A percentile compares a stretch with the other conserved stretches of the same genome.
Evolutionary conservation across 768 basidiomycete genomes (phyloP).

Genomic region (Termitomyces sp.): DNA sequence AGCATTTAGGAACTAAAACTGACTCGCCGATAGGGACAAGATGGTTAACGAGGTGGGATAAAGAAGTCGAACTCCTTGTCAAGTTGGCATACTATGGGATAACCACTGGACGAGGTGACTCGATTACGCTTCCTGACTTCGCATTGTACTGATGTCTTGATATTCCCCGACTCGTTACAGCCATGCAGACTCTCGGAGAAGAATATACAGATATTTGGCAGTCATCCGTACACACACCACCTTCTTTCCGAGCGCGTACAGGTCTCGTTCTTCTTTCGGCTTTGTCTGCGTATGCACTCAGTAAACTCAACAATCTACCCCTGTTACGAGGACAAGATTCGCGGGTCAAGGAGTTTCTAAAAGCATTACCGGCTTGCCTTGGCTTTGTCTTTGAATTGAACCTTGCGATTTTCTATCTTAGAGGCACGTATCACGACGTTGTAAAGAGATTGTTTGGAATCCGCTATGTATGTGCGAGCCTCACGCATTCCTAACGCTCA

Average conservation of each 20-base stretch:
- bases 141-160: not conserved
- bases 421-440: slow-evolving; percentile 76
- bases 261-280: slow-evolving; percentile 64
- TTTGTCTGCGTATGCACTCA: slow-evolving; percentile 59
- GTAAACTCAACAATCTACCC: slow-evolving; percentile 41
- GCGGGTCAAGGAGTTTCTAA: slow-evolving; percentile 28
- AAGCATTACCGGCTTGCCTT: slow-evolving; percentile 44
- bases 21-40: slow-evolving; percentile 58
- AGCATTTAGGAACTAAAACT: not conserved
- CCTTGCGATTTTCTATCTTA: slow-evolving; percentile 76
- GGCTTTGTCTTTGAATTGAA: slow-evolving; percentile 67
- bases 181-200: slow-evolving; percentile 82
- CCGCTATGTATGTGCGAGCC: slow-evolving; percentile 49
- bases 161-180: slow-evolving; percentile 30
- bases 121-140: not conserved
- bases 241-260: slow-evolving; percentile 41
- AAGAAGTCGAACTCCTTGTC: slow-evolving; percentile 67
- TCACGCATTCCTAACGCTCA: not conserved
- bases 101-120: slow-evolving; percentile 69
- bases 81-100: slow-evolving; percentile 72
- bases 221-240: slow-evolving; percentile 34
- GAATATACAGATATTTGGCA: slow-evolving; percentile 89
- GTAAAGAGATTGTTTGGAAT: slow-evolving; percentile 64
- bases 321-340: slow-evolving; percentile 34
- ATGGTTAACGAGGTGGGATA: slow-evolving; percentile 77